Conservation (phyloP, 805 yeast genomes). For the Saccharomycopsis sp. region DNA sequence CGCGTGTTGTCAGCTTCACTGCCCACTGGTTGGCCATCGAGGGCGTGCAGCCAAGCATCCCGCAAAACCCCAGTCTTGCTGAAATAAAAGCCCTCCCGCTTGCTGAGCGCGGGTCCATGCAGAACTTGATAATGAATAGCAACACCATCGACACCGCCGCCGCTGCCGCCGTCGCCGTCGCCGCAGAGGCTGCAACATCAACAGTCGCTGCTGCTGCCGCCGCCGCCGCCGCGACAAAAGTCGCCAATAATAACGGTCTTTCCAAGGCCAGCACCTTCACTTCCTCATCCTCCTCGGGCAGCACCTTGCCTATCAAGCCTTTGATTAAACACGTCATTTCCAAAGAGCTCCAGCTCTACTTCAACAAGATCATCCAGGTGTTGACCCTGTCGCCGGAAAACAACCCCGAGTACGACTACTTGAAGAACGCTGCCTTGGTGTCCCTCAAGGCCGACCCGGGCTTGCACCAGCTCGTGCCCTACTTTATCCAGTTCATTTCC, state of each 20-base stretch:
- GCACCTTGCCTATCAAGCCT: slow-evolving; percentile 58
- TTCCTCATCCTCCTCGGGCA: too few relatives aligned
- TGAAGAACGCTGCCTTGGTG: slow-evolving; percentile 72
- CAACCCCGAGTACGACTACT: slow-evolving; percentile 37
- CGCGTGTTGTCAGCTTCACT: slow-evolving; percentile 83
- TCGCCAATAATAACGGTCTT: slow-evolving; percentile 2
- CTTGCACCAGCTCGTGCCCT: slow-evolving; percentile 91
- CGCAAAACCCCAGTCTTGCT: slow-evolving; percentile 80
- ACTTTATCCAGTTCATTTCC: slow-evolving; percentile 90
- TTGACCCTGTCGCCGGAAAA: slow-evolving; percentile 35
- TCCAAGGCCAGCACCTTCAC: not conserved
- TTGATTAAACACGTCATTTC: slow-evolving; percentile 91
- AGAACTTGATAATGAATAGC: slow-evolving; percentile 46
- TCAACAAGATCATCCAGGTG: slow-evolving; percentile 81
- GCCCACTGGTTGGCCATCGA: slow-evolving; percentile 98
- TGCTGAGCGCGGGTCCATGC: slow-evolving; percentile 73
- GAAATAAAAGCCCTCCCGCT: slow-evolving; percentile 78
- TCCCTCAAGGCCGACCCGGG: slow-evolving; percentile 91
- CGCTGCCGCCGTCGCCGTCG: not conserved
- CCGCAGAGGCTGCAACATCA: slow-evolving; percentile 10
- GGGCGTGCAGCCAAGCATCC: slow-evolving; percentile 96
- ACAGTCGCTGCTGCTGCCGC: slow-evolving; percentile 25
- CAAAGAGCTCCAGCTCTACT: slow-evolving; percentile 86
- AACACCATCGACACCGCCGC: slow-evolving; percentile 26
- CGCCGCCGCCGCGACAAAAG: slow-evolving; percentile 10